Evolutionary conservation across 1,284 basidiomycete species (phyloP).

Genomic region (Sanghuangporus weigelae): DNA sequence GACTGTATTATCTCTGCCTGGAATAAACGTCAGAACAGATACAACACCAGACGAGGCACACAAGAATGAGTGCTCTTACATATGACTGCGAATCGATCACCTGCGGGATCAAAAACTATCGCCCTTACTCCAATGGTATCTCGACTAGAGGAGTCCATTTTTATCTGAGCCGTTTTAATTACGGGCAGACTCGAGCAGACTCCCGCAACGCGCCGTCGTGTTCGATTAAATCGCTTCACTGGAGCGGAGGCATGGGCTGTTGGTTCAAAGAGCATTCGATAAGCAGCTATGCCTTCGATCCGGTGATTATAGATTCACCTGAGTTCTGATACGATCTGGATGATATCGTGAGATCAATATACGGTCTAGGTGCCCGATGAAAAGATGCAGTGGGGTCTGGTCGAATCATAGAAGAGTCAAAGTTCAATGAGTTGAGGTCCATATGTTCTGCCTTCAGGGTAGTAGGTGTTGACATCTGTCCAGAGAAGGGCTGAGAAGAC

Average conservation of each 20-base stretch:
- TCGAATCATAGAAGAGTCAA: not conserved
- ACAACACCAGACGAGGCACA: not conserved
- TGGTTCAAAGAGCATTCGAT: not conserved
- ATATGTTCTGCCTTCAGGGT: not conserved
- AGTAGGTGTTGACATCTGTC: not conserved
- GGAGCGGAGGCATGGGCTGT: not conserved
- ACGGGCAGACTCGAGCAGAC: not conserved
- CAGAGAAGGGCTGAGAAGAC: not conserved
- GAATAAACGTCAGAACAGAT: not conserved
- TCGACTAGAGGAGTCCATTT: not conserved
- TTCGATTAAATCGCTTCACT: not conserved
- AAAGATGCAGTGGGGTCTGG: not conserved
- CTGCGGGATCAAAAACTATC: constrained; percentile 20
- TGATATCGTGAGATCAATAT: not conserved
- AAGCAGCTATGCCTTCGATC: too few species aligned
- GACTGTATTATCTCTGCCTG: constrained; percentile 50
- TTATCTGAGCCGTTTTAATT: constrained; percentile 8
- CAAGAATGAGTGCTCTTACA: constrained; percentile 19
- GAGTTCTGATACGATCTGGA: not conserved
- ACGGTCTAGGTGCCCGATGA: not conserved
- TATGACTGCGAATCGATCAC: constrained; percentile 23
- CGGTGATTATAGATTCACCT: not conserved
- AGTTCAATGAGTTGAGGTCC: not conserved
- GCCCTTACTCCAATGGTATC: constrained; percentile 18
- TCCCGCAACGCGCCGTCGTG: not conserved